phyloP scores from a whole-genome alignment of 2,329 filamentous ascomycete genomes.

The Sordariomycetes sp. region DNA sequence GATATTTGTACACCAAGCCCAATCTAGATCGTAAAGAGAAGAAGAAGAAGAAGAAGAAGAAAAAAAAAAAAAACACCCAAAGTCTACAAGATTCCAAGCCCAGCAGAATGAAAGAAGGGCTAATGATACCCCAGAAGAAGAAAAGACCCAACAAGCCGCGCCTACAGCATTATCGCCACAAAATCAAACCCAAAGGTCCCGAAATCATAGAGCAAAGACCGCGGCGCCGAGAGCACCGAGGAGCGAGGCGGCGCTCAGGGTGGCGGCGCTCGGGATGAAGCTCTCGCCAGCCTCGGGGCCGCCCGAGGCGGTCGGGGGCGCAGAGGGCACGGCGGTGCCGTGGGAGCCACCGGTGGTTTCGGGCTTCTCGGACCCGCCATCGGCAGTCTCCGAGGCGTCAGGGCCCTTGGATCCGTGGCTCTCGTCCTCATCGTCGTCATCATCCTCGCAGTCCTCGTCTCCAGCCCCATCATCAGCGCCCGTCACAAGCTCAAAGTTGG shows the following conservation, averaged over 20 bases:
- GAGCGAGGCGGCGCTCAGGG: not conserved
- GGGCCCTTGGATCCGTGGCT: not conserved
- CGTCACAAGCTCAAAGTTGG: slow-evolving; percentile 36
- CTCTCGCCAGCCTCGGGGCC: not conserved
- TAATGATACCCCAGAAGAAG: too few relatives aligned
- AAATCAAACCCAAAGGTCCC: not conserved
- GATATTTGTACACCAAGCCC: too few relatives aligned
- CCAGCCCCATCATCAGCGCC: not conserved
- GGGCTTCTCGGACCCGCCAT: not conserved
- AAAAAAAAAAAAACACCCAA: too few relatives aligned
- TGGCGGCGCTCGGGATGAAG: not conserved
- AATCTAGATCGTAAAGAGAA: too few relatives aligned
- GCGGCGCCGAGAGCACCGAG: not conserved
- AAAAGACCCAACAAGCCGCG: not conserved
- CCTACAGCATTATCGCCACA: not conserved
- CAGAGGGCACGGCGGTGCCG: too few relatives aligned
- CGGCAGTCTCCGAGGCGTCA: not conserved
- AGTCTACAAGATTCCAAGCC: too few relatives aligned
- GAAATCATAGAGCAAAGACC: slow-evolving; percentile 1
- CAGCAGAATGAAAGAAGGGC: too few relatives aligned
- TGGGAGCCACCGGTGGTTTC: too few relatives aligned
- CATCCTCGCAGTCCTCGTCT: not conserved
- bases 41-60: too few relatives aligned
- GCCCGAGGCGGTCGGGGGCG: too few relatives aligned
- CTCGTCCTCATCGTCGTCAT: not conserved